phyloP scores from a whole-genome alignment of 2,329 filamentous ascomycete species.

The Emmonsiellopsis sp. region DNA sequence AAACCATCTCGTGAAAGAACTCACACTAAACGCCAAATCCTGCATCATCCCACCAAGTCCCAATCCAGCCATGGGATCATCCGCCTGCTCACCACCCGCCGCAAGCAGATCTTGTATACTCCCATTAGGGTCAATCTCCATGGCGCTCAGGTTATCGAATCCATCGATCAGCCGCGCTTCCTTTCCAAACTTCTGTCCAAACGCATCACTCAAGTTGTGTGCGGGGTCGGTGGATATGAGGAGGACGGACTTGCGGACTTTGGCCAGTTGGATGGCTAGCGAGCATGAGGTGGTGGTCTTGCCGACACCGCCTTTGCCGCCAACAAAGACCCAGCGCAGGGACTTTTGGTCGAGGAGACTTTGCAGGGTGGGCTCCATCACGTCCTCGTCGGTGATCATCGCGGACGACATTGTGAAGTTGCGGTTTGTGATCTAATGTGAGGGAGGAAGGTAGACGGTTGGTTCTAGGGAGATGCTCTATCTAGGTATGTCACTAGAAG shows the following conservation, averaged over 20 bases:
- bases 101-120: constrained; percentile 92
- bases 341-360: constrained; percentile 91
- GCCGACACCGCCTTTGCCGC: constrained; percentile 94
- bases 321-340: constrained; percentile 97
- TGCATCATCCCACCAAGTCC: constrained; percentile 95
- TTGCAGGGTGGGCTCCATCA: constrained; percentile 86
- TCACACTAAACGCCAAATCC: constrained; percentile 87
- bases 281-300: constrained; percentile 99
- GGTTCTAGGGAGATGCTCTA: neutral
- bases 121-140: constrained; percentile 98
- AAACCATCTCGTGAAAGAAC: constrained; percentile 22
- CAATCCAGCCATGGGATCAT: constrained; percentile 59
- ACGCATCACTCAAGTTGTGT: constrained; percentile 95
- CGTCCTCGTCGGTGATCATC: constrained; percentile 50
- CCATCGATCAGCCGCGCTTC: constrained; percentile 88
- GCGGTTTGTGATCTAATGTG: neutral
- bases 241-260: constrained; percentile 87
- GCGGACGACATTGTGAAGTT: constrained; percentile 32
- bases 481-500: neutral
- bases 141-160: constrained; percentile 87
- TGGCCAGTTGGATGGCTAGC: constrained; percentile 93
- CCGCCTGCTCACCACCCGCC: constrained; percentile 54
- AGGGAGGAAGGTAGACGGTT: no score
- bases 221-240: constrained; percentile 98
- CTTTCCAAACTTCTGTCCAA: constrained; percentile 98